These are phyloP conservation scores for Gilbertella persicaria DNA, from an alignment of 371 early-diverging fungal species.

Conservation along the genomic window DNA sequence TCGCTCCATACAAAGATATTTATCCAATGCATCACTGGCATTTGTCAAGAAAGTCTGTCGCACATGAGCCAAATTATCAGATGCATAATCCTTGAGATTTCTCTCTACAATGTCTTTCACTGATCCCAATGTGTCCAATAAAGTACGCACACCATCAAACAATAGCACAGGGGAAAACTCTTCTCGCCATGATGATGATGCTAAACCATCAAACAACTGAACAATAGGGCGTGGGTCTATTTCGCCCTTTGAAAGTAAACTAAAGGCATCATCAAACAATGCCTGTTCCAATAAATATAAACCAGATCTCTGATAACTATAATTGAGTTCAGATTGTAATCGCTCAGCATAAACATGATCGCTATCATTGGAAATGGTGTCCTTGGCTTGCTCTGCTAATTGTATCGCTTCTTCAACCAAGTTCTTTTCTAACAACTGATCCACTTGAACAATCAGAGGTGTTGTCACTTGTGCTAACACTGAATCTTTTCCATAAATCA, in stretches of 20 bases:
- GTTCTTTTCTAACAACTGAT: slow-evolving; percentile 50
- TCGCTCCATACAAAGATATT: slow-evolving; percentile 48
- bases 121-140: slow-evolving; percentile 40
- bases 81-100: not conserved
- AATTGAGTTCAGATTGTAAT: slow-evolving; percentile 51
- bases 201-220: slow-evolving; percentile 58
- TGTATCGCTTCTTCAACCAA: slow-evolving; percentile 60
- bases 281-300: slow-evolving; percentile 65
- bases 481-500: slow-evolving; percentile 63
- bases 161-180: slow-evolving; percentile 33
- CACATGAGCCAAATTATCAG: slow-evolving; percentile 25
- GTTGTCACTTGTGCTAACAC: slow-evolving; percentile 68
- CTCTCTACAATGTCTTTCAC: slow-evolving; percentile 56
- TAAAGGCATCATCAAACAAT: slow-evolving; percentile 71
- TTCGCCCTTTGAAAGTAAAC: slow-evolving; percentile 62
- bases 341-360: slow-evolving; percentile 48
- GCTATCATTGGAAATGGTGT: slow-evolving; percentile 45
- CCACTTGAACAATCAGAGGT: slow-evolving; percentile 61
- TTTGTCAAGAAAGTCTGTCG: slow-evolving; percentile 53
- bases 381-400: slow-evolving; percentile 51
- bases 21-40: slow-evolving; percentile 57
- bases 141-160: slow-evolving; percentile 47
- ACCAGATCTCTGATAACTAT: slow-evolving; percentile 71
- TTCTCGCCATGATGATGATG: slow-evolving; percentile 28
- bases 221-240: slow-evolving; percentile 67